Percentiles rank a stretch among this genome's conserved stretches.
phyloP scores from a whole-genome alignment of 2,329 filamentous ascomycete species.

The Monosporascus sp. region DNA sequence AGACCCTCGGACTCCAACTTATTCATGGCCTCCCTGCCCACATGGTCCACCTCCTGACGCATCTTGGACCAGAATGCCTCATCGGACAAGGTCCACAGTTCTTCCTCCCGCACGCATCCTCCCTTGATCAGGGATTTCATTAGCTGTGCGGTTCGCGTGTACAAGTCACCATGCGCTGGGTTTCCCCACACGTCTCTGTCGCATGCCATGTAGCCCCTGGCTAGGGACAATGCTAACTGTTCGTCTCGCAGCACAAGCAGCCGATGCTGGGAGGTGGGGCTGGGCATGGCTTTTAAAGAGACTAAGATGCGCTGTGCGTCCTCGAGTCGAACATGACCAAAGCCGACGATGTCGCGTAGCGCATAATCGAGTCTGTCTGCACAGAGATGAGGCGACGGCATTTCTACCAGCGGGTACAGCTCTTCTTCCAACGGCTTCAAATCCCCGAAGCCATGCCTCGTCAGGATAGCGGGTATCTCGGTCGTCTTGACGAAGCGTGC shows the following conservation, averaged over 20 bases:
- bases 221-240: constrained; percentile 23
- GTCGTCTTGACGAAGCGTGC: constrained; percentile 28
- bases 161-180: constrained; percentile 29
- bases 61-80: constrained; percentile 29
- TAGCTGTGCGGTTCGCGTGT: constrained; percentile 25
- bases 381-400: constrained; percentile 31
- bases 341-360: constrained; percentile 29
- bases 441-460: constrained; percentile 23
- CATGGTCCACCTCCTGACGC: constrained; percentile 12
- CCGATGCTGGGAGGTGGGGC: constrained; percentile 15
- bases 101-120: constrained; percentile 21
- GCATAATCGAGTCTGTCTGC: constrained; percentile 35
- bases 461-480: constrained; percentile 26
- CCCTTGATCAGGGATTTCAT: constrained; percentile 18
- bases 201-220: constrained; percentile 26
- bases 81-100: constrained; percentile 29
- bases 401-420: constrained; percentile 32
- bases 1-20: constrained; percentile 16
- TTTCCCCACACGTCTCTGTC: constrained; percentile 33
- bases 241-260: constrained; percentile 27
- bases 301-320: constrained; percentile 22
- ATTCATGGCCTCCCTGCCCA: constrained; percentile 13
- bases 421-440: constrained; percentile 29
- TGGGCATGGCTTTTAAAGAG: constrained; percentile 25
- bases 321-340: constrained; percentile 24